A percentile compares a stretch with the other conserved stretches of the same genome.
phyloP scores from a whole-genome alignment of 768 basidiomycete species.

The Phanerochaete carnosa region DNA sequence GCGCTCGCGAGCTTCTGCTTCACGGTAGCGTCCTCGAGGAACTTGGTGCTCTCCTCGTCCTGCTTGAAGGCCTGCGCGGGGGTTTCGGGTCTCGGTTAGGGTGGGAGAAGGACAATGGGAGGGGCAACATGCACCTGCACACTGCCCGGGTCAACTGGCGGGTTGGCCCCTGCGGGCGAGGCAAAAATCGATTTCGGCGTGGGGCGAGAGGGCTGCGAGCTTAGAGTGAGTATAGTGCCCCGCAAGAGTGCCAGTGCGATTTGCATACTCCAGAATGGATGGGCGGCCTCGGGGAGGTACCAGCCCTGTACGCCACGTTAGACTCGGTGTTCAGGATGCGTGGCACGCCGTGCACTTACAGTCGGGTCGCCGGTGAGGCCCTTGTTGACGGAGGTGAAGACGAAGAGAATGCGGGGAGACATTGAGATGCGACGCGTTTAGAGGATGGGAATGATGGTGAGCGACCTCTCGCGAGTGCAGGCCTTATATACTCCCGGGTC shows the following conservation, averaged over 20 bases:
- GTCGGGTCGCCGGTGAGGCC: constrained; percentile 49
- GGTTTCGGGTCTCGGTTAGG: background rate
- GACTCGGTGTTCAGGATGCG: background rate
- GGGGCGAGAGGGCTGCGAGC: constrained; percentile 26
- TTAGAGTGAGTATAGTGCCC: background rate
- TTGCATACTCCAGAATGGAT: constrained; percentile 29
- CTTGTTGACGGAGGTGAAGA: constrained; percentile 67
- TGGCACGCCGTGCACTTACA: constrained; percentile 31
- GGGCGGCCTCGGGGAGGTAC: constrained; percentile 64
- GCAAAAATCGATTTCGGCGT: constrained; percentile 43
- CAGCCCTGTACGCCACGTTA: constrained; percentile 57
- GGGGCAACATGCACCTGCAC: constrained; percentile 38
- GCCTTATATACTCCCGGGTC: too few relatives aligned
- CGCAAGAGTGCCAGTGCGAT: background rate
- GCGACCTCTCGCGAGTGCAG: too few relatives aligned
- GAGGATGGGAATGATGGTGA: too few relatives aligned
- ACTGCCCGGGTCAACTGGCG: constrained; percentile 61
- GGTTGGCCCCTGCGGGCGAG: constrained; percentile 52
- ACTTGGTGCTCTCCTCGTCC: constrained; percentile 53
- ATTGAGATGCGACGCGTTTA: too few relatives aligned
- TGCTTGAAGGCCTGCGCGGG: constrained; percentile 40
- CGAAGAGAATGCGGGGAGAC: constrained; percentile 53
- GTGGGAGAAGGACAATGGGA: background rate
- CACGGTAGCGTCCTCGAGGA: constrained; percentile 53
- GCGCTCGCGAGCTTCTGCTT: constrained; percentile 50